These are phyloP conservation scores for Pneumocystis canis DNA, from an alignment of 1,139 yeast species.

Conservation along the genomic window DNA sequence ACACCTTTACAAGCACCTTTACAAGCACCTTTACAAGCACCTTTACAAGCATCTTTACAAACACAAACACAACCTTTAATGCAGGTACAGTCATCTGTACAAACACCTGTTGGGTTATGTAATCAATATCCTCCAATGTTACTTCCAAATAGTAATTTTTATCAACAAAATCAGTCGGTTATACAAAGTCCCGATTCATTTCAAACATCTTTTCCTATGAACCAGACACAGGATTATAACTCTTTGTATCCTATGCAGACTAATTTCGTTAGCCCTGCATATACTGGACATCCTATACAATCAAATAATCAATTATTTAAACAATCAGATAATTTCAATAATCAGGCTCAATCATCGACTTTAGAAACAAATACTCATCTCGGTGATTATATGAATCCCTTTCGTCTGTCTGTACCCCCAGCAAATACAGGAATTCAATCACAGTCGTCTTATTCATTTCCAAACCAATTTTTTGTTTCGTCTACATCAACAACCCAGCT, in stretches of 20 bases:
- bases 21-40: background rate
- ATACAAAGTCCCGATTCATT: background rate
- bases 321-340: constrained; percentile 1
- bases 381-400: background rate
- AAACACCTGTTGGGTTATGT: background rate
- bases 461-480: background rate
- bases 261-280: background rate
- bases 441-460: background rate
- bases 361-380: background rate
- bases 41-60: background rate
- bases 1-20: background rate
- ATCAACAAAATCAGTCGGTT: background rate
- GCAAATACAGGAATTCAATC: background rate
- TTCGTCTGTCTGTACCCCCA: background rate
- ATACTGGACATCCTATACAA: background rate
- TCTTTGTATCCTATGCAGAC: background rate
- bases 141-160: background rate
- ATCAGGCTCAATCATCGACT: background rate
- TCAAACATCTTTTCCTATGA: background rate
- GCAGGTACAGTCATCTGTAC: background rate
- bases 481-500: background rate
- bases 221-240: background rate
- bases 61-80: background rate
- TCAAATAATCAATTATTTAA: background rate
- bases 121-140: background rate